phyloP scores from a whole-genome alignment of 2,329 filamentous ascomycete species.

The Cladosporium sp. region DNA sequence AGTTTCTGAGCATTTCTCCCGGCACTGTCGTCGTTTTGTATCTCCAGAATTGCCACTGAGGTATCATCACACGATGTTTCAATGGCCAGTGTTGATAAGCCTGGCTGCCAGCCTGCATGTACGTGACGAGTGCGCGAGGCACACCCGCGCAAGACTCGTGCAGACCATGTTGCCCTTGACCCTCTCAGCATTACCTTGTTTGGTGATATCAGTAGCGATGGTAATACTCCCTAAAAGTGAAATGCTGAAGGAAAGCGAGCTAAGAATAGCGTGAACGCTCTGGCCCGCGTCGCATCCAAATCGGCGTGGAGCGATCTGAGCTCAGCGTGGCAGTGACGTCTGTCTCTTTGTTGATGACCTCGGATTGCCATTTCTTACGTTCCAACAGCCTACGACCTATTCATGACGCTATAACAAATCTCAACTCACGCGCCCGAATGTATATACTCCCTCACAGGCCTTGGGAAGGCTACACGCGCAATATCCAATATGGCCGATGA shows the following conservation, averaged over 20 bases:
- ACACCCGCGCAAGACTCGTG: not conserved
- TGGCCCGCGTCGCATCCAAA: not conserved
- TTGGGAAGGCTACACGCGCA: not conserved
- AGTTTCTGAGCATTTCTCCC: not conserved
- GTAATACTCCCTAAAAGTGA: not conserved
- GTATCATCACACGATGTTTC: slow-evolving; percentile 92
- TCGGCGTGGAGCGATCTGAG: not conserved
- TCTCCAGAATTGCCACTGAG: slow-evolving; percentile 76
- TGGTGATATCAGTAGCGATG: not conserved
- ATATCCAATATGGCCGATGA: slow-evolving; percentile 35
- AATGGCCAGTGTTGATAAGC: slow-evolving; percentile 60
- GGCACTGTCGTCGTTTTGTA: slow-evolving; percentile 6
- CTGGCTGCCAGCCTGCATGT: slow-evolving; percentile 19
- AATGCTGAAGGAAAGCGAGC: not conserved
- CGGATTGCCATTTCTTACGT: not conserved
- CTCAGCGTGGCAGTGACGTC: slow-evolving; percentile 8
- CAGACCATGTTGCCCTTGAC: not conserved
- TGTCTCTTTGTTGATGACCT: slow-evolving; percentile 3
- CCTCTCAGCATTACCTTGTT: not conserved
- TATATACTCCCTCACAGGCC: not conserved
- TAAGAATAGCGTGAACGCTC: not conserved
- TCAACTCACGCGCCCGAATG: not conserved
- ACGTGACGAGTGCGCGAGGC: not conserved
- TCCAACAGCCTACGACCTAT: not conserved
- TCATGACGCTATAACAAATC: too few species aligned